Percentiles rank a stretch among this genome's conserved stretches.
Conservation (phyloP, 345 rosid species). For the Citrus mangshanensis region DNA sequence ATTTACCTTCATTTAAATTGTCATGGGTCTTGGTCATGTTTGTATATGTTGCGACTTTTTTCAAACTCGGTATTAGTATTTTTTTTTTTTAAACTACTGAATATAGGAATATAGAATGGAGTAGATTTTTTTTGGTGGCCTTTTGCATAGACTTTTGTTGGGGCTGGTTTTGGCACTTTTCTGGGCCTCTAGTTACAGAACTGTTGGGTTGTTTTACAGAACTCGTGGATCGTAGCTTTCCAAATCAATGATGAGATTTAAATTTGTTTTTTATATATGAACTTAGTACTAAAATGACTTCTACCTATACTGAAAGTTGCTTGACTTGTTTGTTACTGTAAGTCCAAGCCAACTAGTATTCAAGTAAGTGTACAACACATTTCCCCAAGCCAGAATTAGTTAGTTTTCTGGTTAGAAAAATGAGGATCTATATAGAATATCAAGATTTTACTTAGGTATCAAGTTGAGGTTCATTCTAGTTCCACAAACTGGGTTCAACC, state of each 20-base stretch:
- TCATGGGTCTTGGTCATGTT: background rate
- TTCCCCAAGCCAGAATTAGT: background rate
- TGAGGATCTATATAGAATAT: background rate
- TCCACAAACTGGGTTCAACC: background rate
- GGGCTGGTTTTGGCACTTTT: background rate
- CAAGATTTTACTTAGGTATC: no score
- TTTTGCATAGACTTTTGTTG: background rate
- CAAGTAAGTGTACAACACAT: background rate
- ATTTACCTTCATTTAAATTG: background rate
- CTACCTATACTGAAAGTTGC: background rate
- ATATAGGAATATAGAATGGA: background rate
- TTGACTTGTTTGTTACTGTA: background rate
- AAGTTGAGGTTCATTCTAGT: background rate
- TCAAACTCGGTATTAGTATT: background rate
- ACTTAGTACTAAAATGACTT: background rate
- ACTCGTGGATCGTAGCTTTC: background rate
- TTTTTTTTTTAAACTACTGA: background rate
- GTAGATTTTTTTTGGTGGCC: background rate
- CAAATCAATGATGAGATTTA: background rate
- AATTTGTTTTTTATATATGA: no score
- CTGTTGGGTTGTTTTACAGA: no score
- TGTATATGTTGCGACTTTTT: background rate
- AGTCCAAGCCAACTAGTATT: background rate
- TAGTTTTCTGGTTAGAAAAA: background rate
- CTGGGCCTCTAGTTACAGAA: background rate